These are phyloP conservation scores for Wickerhamiella allomyrinae DNA, from an alignment of 805 yeast genomes.

Conservation along the genomic window DNA sequence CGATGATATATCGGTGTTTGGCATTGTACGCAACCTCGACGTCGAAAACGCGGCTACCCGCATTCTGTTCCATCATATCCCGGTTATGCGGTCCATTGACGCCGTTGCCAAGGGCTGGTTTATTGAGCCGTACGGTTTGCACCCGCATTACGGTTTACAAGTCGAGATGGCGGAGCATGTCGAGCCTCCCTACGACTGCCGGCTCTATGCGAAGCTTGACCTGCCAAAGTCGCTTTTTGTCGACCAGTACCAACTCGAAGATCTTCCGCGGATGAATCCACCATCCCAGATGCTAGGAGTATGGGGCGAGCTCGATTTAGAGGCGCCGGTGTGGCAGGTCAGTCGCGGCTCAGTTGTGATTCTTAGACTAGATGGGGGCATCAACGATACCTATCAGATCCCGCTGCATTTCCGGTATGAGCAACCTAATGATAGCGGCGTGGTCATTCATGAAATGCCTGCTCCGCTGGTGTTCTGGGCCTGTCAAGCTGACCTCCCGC, in stretches of 20 bases:
- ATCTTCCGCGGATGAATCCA: conserved; percentile 17
- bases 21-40: conserved; percentile 11
- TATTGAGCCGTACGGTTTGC: conserved; percentile 17
- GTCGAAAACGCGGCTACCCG: conserved; percentile 2
- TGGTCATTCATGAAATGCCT: conserved; percentile 19
- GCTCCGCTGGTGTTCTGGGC: conserved; percentile 37
- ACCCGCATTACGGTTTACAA: conserved; percentile 9
- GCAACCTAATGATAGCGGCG: conserved; percentile 23
- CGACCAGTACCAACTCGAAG: conserved; percentile 40
- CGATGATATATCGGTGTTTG: conserved; percentile 5
- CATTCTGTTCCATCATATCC: conserved; percentile 14
- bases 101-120: conserved; percentile 2
- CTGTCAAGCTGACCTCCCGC: conserved; percentile 30
- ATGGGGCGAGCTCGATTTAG: conserved; percentile 46
- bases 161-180: conserved; percentile 4
- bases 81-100: conserved; percentile 5
- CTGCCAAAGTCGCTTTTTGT: conserved; percentile 36
- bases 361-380: conserved; percentile 18
- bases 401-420: conserved; percentile 41
- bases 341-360: conserved; percentile 37
- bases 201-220: conserved; percentile 30
- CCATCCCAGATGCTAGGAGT: conserved; percentile 26
- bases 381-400: conserved; percentile 23
- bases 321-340: conserved; percentile 38
- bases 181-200: conserved; percentile 26